These are phyloP conservation scores for Trametes cubensis DNA, from an alignment of 768 basidiomycete genomes.

Conservation along the genomic window DNA sequence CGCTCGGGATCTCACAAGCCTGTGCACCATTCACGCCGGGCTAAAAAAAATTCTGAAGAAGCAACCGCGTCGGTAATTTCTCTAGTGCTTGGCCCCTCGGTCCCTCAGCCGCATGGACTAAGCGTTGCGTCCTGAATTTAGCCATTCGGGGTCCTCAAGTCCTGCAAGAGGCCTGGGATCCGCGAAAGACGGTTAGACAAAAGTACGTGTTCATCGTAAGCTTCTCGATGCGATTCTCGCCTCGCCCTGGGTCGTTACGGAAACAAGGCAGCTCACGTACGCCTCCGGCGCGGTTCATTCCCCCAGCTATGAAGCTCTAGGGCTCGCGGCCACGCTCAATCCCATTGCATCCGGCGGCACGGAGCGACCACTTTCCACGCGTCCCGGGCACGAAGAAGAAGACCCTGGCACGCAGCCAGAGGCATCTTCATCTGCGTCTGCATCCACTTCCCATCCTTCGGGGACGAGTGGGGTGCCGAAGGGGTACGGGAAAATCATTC, in stretches of 20 bases:
- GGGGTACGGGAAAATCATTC: constrained; percentile 80
- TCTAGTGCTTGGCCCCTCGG: constrained; percentile 9
- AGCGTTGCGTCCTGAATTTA: constrained; percentile 34
- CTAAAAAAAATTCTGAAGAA: constrained; percentile 79
- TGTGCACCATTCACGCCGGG: constrained; percentile 72
- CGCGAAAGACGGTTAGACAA: constrained; percentile 83
- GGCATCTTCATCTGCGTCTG: constrained; percentile 21
- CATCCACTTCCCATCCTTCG: neutral
- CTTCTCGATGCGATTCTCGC: constrained; percentile 10
- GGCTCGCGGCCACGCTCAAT: constrained; percentile 69
- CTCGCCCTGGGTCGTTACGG: constrained; percentile 16
- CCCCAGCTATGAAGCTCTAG: constrained; percentile 73
- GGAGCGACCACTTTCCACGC: constrained; percentile 43
- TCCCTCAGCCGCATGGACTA: constrained; percentile 21
- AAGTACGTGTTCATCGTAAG: constrained; percentile 60
- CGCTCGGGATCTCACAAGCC: constrained; percentile 76
- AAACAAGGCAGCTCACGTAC: constrained; percentile 9
- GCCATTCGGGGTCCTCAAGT: constrained; percentile 82
- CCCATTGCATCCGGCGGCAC: constrained; percentile 70
- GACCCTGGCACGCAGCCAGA: constrained; percentile 24
- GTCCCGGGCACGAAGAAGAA: constrained; percentile 22
- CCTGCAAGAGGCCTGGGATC: constrained; percentile 87
- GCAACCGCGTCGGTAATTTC: constrained; percentile 61
- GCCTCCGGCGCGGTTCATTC: constrained; percentile 7
- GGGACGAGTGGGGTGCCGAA: constrained; percentile 43